phyloP scores from a whole-genome alignment of 108 stramenopile species.

The Skeletonema tropicum region DNA sequence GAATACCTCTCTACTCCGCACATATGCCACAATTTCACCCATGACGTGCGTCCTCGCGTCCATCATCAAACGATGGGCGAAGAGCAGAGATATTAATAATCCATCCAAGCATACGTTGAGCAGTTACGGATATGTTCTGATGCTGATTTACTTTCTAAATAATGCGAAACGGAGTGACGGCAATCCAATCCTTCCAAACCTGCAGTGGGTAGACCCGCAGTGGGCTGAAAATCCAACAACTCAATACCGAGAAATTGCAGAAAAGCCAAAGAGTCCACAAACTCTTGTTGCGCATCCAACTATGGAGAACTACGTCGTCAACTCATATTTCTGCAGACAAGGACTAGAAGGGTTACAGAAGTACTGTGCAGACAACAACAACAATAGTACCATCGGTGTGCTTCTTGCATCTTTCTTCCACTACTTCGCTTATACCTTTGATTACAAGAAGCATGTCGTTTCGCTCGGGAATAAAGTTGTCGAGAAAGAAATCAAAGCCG shows the following conservation, averaged over 20 bases:
- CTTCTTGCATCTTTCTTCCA: constrained; percentile 93
- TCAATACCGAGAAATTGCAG: constrained; percentile 67
- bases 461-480: constrained; percentile 66
- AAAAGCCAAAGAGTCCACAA: constrained; percentile 44
- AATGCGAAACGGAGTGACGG: background rate
- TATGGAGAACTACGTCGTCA: constrained; percentile 67
- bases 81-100: constrained; percentile 92
- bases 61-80: constrained; percentile 97
- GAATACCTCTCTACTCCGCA: constrained; percentile 91
- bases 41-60: constrained; percentile 88
- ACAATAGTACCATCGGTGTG: constrained; percentile 58
- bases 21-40: constrained; percentile 84
- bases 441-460: constrained; percentile 87
- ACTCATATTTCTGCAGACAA: constrained; percentile 80
- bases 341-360: constrained; percentile 52
- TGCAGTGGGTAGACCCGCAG: constrained; percentile 87
- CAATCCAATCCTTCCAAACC: constrained; percentile 91
- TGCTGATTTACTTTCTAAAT: constrained; percentile 93
- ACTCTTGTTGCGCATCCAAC: constrained; percentile 71
- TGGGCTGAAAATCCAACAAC: constrained; percentile 70
- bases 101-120: constrained; percentile 94
- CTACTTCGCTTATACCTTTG: constrained; percentile 90
- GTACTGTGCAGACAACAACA: constrained; percentile 60
- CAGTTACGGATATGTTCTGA: constrained; percentile 97
- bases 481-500: constrained; percentile 91